These are phyloP conservation scores for Cladosporium velox DNA, from an alignment of 2,329 filamentous ascomycete genomes.

Conservation along the genomic window DNA sequence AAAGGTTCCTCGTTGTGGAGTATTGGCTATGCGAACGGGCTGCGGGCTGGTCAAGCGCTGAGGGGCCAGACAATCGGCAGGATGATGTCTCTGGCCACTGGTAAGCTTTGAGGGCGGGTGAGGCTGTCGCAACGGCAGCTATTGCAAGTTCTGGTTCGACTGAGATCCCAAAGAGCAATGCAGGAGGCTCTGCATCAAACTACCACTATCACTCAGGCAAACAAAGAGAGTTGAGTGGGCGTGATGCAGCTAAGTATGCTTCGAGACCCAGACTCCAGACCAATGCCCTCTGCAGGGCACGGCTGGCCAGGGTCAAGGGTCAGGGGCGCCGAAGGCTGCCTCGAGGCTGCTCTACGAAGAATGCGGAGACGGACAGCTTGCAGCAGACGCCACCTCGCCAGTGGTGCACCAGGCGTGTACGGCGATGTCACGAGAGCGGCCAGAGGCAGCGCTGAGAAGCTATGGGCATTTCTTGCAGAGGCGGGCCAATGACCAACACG, in stretches of 20 bases:
- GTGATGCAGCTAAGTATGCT: slow-evolving; percentile 21
- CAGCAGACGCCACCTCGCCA: slow-evolving; percentile 19
- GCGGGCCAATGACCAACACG: slow-evolving; percentile 12
- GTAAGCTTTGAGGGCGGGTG: neutral
- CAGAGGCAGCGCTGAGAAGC: slow-evolving; percentile 16
- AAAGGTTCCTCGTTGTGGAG: slow-evolving; percentile 14
- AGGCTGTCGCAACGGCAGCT: neutral
- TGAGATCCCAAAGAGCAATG: neutral
- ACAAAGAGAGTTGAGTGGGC: slow-evolving; percentile 19
- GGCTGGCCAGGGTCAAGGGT: slow-evolving; percentile 17
- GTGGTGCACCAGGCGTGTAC: slow-evolving; percentile 18
- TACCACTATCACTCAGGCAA: slow-evolving; percentile 6
- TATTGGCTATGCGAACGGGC: slow-evolving; percentile 15
- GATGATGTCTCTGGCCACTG: neutral
- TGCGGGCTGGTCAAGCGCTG: slow-evolving; percentile 19
- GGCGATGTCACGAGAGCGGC: slow-evolving; percentile 20
- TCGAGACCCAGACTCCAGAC: slow-evolving; percentile 15
- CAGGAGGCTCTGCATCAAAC: slow-evolving; percentile 8
- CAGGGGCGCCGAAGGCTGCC: slow-evolving; percentile 16
- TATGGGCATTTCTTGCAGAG: slow-evolving; percentile 1
- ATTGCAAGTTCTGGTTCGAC: neutral
- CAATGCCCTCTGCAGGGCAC: slow-evolving; percentile 16
- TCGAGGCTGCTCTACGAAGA: slow-evolving; percentile 16
- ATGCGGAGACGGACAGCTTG: slow-evolving; percentile 21
- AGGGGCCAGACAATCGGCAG: slow-evolving; percentile 13